Conservation (phyloP, 2,329 filamentous ascomycete genomes). For the Orbilia blumenaviensis region DNA sequence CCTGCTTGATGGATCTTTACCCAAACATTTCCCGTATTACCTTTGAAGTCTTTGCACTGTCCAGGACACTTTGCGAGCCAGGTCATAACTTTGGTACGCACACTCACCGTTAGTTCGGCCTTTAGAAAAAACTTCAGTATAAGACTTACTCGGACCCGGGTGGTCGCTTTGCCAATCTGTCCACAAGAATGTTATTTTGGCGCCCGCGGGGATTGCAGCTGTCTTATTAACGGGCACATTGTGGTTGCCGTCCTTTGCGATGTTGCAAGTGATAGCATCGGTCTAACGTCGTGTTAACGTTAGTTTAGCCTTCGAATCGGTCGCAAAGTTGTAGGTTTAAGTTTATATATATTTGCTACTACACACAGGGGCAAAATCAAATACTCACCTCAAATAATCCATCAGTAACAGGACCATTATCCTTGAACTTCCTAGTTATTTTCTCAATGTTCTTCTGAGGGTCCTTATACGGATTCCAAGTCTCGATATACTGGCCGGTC, state of each 20-base stretch:
- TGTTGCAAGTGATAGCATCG: constrained; percentile 58
- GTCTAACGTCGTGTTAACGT: constrained; percentile 45
- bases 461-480: constrained; percentile 59
- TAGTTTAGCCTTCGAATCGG: too few relatives aligned
- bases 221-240: constrained; percentile 55
- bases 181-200: constrained; percentile 33
- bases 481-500: constrained; percentile 55
- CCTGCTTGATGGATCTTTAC: constrained; percentile 61
- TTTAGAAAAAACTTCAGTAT: neutral
- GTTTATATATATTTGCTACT: too few relatives aligned
- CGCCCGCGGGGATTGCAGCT: constrained; percentile 39
- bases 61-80: constrained; percentile 60
- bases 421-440: constrained; percentile 57
- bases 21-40: constrained; percentile 59
- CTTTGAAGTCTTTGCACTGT: constrained; percentile 59
- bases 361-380: too few relatives aligned
- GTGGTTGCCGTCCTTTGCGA: constrained; percentile 49
- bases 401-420: constrained; percentile 59
- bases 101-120: neutral
- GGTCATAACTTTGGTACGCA: constrained; percentile 58
- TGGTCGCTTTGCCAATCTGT: constrained; percentile 47
- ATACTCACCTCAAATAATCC: constrained; percentile 42
- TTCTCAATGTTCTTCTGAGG: constrained; percentile 58
- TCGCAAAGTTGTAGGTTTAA: too few relatives aligned
- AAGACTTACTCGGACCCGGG: constrained; percentile 31